Base-by-base conservation (phyloP, 1,284 basidiomycete genomes). In the Sporisorium graminicola region DNA sequence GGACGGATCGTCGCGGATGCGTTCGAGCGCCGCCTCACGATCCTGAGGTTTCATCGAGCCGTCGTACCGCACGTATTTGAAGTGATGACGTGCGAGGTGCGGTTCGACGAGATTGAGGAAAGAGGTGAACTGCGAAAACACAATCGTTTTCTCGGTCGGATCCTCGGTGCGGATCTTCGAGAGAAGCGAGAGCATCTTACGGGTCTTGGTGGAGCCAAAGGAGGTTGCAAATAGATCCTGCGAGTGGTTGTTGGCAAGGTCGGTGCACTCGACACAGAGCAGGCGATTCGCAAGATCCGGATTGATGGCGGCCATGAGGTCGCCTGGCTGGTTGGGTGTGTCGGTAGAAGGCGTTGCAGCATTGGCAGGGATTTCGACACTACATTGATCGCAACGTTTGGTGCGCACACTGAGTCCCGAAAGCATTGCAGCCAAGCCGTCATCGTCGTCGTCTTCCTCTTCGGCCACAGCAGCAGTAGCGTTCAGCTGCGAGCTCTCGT, bases 61-160 rank as follows among this genome's bases (percentile, higher is more conserved):
- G 80, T 97, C 94, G 87, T 95, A 98, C 79, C 95, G 90, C 24
- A 93, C 93, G 83, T 90, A 95, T 58, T 88, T 88, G 77, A 94
- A 88, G 0, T 90, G 89, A 7, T 89, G 87, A 3, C 89, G 88
- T 24, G 87, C 87, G 81, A 98, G 87, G 87, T 95, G 95, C 0
- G 91, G 92, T 86, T 95, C 91, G 52, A 98, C 88, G 60, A 98
- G 84, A 85, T 95, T 91, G 62, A 98, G 87, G 91, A 98, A 95
- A 13, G 90, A 90, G 0, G 95, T 97, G 84, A 98, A 98, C 82
- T 95, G 92, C 1, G 87, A 88, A 66, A 89, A 90, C 13, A 90
- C 86, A 77, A 98, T 98, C 0, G 95, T 95, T 88, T 98, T 98
- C 84, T 97, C 88, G 6, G 52, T 63, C 64, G 88, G 87, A 7